phyloP scores from a whole-genome alignment of 2,329 filamentous ascomycete genomes.

The Hirsutella thompsonii region DNA sequence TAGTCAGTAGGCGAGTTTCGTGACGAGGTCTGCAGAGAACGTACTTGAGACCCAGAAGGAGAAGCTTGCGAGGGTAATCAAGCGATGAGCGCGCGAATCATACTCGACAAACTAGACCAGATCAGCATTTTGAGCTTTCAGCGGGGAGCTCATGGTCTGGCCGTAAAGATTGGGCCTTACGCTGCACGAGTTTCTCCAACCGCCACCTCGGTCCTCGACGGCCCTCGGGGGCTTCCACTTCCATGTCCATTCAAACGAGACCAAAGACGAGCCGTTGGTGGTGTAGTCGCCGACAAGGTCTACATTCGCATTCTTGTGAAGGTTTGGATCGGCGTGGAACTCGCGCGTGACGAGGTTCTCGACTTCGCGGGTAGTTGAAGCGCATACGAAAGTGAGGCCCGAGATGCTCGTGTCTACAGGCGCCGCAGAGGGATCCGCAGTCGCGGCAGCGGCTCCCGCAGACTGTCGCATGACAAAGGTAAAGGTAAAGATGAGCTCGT shows the following conservation, averaged over 20 bases:
- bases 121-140: slow-evolving; percentile 11
- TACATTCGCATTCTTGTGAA: slow-evolving; percentile 95
- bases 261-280: slow-evolving; percentile 69
- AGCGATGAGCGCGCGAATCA: slow-evolving; percentile 77
- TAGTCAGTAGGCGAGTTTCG: not conserved
- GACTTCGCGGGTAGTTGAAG: slow-evolving; percentile 72
- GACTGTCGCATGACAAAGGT: slow-evolving; percentile 65
- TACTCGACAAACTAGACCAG: slow-evolving; percentile 76
- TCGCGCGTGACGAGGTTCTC: slow-evolving; percentile 91
- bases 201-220: slow-evolving; percentile 70
- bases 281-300: slow-evolving; percentile 86
- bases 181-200: slow-evolving; percentile 93
- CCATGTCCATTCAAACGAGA: slow-evolving; percentile 93
- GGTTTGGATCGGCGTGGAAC: slow-evolving; percentile 91
- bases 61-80: slow-evolving; percentile 83
- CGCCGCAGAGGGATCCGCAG: slow-evolving; percentile 33
- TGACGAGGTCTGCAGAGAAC: slow-evolving; percentile 10
- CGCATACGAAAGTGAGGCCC: slow-evolving; percentile 85
- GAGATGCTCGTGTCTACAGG: slow-evolving; percentile 64
- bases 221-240: slow-evolving; percentile 86
- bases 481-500: slow-evolving; percentile 87
- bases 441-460: slow-evolving; percentile 23
- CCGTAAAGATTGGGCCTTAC: slow-evolving; percentile 29
- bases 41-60: slow-evolving; percentile 87
- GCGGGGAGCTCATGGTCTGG: not conserved